Percentiles rank a stretch among this genome's conserved stretches.
These are phyloP conservation scores for Backusella westeae DNA, from an alignment of 192 early-diverging fungal species.

Conservation along the genomic window DNA sequence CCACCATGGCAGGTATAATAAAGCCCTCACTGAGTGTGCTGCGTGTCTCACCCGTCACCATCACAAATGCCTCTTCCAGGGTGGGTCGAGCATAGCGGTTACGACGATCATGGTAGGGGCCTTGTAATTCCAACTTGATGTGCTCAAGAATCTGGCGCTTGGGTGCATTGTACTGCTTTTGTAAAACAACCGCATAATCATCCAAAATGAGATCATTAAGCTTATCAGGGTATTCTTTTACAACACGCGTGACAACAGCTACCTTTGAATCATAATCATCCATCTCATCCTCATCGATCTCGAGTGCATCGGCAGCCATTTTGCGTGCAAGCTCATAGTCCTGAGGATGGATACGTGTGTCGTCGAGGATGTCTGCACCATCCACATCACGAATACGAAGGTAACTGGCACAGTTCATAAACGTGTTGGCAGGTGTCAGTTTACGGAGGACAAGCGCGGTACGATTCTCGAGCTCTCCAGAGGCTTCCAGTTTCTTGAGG, in stretches of 20 bases:
- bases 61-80: conserved; percentile 65
- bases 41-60: conserved; percentile 83
- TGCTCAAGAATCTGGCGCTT: conserved; percentile 81
- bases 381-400: conserved; percentile 71
- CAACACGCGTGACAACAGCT: conserved; percentile 79
- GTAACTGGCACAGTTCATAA: conserved; percentile 93
- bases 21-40: conserved; percentile 64
- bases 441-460: conserved; percentile 65
- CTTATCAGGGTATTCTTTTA: conserved; percentile 71
- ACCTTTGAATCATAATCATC: conserved; percentile 68
- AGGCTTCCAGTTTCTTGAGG: conserved; percentile 57
- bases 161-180: conserved; percentile 66
- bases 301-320: conserved; percentile 94
- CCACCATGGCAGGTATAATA: conserved; percentile 67
- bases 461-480: conserved; percentile 59
- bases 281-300: conserved; percentile 77
- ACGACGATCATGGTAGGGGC: conserved; percentile 77
- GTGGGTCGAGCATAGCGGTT: conserved; percentile 53
- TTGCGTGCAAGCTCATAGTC: conserved; percentile 95
- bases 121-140: conserved; percentile 87
- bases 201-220: conserved; percentile 86
- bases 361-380: conserved; percentile 82
- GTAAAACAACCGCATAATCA: conserved; percentile 87
- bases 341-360: conserved; percentile 93
- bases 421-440: conserved; percentile 70